phyloP scores from a whole-genome alignment of 2,329 filamentous ascomycete species.

The Periconia macrospinosa region DNA sequence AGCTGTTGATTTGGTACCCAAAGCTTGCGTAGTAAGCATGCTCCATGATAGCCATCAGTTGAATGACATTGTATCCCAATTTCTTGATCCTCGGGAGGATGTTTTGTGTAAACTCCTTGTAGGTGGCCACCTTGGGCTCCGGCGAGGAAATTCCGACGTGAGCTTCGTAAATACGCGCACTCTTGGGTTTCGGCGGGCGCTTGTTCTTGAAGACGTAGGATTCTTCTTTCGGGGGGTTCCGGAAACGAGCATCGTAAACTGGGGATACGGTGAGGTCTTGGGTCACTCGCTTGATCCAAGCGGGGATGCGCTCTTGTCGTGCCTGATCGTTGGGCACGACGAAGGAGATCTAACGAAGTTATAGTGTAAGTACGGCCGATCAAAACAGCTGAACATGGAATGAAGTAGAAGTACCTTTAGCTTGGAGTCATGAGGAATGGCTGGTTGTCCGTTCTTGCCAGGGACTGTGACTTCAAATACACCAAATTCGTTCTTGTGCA shows the following conservation, averaged over 20 bases:
- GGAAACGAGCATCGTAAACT: constrained; percentile 92
- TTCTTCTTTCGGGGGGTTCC: constrained; percentile 82
- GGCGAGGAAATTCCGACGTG: constrained; percentile 96
- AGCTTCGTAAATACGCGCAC: constrained; percentile 95
- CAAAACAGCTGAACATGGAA: neutral
- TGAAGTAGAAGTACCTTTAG: constrained; percentile 69
- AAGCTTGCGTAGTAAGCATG: constrained; percentile 99
- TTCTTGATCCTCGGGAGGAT: constrained; percentile 89
- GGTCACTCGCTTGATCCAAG: constrained; percentile 97
- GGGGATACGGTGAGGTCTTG: constrained; percentile 89
- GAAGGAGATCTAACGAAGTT: constrained; percentile 70
- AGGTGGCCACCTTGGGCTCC: constrained; percentile 84
- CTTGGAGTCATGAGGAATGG: constrained; percentile 91
- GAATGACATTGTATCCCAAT: constrained; percentile 95
- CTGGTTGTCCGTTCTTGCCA: constrained; percentile 70
- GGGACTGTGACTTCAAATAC: constrained; percentile 83
- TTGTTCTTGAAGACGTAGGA: constrained; percentile 83
- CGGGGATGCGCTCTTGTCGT: constrained; percentile 82
- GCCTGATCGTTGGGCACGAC: constrained; percentile 73
- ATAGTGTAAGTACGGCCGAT: neutral
- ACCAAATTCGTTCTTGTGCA: constrained; percentile 84
- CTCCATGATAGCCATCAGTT: constrained; percentile 99
- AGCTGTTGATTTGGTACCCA: constrained; percentile 98
- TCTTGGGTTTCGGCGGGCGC: constrained; percentile 79
- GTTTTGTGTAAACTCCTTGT: constrained; percentile 94